A percentile compares a stretch with the other conserved stretches of the same genome.
Evolutionary conservation across 495 filamentous ascomycete species (phyloP).

Genomic region (Annulohypoxylon nitens): DNA sequence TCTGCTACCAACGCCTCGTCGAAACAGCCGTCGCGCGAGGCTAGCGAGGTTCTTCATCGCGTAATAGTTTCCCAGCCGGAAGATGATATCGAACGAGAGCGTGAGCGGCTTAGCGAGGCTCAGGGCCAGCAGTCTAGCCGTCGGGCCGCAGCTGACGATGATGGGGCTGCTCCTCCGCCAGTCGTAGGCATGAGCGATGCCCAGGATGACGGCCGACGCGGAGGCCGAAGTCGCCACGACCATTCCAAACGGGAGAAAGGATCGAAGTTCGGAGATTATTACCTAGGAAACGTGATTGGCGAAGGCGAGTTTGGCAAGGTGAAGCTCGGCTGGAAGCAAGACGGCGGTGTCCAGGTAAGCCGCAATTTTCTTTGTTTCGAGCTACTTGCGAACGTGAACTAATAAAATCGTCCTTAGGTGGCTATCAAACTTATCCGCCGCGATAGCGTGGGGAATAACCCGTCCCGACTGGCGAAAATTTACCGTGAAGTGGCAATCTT

Average conservation of each 20-base stretch:
- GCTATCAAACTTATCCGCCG: slow-evolving; percentile 98
- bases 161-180: slow-evolving; percentile 67
- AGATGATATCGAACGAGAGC: slow-evolving; percentile 82
- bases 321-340: slow-evolving; percentile 98
- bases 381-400: slow-evolving; percentile 4
- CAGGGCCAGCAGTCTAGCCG: slow-evolving; percentile 59
- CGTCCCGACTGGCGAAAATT: slow-evolving; percentile 91
- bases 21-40: slow-evolving; percentile 70
- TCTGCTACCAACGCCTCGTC: slow-evolving; percentile 49
- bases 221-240: slow-evolving; percentile 81
- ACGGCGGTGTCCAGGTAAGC: slow-evolving; percentile 82
- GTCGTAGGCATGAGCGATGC: slow-evolving; percentile 66
- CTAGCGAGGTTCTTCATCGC: slow-evolving; percentile 80
- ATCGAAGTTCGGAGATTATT: slow-evolving; percentile 92
- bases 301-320: slow-evolving; percentile 99
- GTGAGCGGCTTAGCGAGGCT: slow-evolving; percentile 75
- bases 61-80: slow-evolving; percentile 83
- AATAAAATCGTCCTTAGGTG: slow-evolving; percentile 67
- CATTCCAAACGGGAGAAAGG: slow-evolving; percentile 77
- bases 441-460: slow-evolving; percentile 87
- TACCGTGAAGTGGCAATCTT: slow-evolving; percentile 96
- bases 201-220: slow-evolving; percentile 71
- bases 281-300: slow-evolving; percentile 94
- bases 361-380: neutral
- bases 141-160: slow-evolving; percentile 57